Percentiles rank a stretch among this genome's conserved stretches.
Conservation (phyloP, 148 eudicot species). For the Tetragonia tetragonoides region DNA sequence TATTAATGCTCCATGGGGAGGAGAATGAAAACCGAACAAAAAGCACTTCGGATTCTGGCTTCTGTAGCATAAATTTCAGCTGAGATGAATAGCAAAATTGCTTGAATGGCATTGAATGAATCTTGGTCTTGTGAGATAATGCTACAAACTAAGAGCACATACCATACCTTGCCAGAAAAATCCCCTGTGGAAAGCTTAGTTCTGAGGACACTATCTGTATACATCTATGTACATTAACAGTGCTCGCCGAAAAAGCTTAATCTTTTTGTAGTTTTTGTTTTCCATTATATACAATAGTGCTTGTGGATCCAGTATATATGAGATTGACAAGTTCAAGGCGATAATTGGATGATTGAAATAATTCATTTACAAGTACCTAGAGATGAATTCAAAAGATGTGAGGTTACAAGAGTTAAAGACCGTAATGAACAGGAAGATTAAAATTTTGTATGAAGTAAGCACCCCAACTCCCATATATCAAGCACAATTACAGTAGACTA, state of each 20-base stretch:
- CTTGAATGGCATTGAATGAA: background rate
- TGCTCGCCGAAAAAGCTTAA: background rate
- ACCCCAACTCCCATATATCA: too few relatives aligned
- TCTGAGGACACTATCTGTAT: too few relatives aligned
- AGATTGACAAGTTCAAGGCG: background rate
- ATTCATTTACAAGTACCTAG: background rate
- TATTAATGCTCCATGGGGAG: background rate
- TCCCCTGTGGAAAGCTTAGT: too few relatives aligned
- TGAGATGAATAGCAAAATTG: too few relatives aligned
- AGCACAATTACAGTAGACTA: too few relatives aligned
- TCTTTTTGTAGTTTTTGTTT: background rate
- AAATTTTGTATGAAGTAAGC: background rate
- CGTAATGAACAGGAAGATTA: background rate
- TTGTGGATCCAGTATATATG: background rate
- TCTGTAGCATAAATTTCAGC: too few relatives aligned
- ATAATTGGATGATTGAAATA: background rate
- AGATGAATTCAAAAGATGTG: background rate
- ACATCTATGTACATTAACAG: too few relatives aligned
- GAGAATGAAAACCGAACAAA: background rate
- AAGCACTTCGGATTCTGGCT: too few relatives aligned
- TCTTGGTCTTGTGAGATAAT: background rate
- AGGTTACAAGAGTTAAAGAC: background rate
- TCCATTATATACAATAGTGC: background rate
- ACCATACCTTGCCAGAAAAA: background rate
- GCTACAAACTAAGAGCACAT: background rate